Percentiles rank a stretch among this genome's conserved stretches.
Conservation (phyloP, 1,284 basidiomycete species). For the Malassezia pachydermatis region DNA sequence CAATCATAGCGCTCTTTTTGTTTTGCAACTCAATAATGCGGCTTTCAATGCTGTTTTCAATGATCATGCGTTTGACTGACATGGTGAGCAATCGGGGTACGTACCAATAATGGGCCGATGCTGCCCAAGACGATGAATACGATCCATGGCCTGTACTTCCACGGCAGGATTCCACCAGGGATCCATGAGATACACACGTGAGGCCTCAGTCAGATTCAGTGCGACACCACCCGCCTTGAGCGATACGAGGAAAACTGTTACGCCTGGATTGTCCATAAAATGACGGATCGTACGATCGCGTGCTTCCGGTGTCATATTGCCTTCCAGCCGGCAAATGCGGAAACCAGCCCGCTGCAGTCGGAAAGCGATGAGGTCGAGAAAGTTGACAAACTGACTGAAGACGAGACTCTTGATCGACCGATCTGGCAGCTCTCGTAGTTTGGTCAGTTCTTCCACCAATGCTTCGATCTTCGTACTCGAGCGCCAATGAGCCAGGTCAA, state of each 20-base stretch:
- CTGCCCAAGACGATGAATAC: conserved; percentile 74
- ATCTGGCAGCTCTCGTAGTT: conserved; percentile 65
- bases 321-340: conserved; percentile 84
- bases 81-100: conserved; percentile 51
- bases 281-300: conserved; percentile 87
- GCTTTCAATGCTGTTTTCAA: conserved; percentile 93
- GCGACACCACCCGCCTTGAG: conserved; percentile 95
- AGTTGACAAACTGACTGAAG: conserved; percentile 83
- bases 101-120: conserved; percentile 57
- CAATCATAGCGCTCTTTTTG: conserved; percentile 61
- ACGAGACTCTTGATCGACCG: conserved; percentile 92
- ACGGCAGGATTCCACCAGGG: conserved; percentile 48
- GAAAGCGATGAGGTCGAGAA: conserved; percentile 72
- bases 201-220: conserved; percentile 45
- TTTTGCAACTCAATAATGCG: conserved; percentile 81
- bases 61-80: conserved; percentile 83
- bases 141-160: conserved; percentile 74
- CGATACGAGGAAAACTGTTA: conserved; percentile 87
- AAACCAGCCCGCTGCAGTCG: conserved; percentile 76
- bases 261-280: conserved; percentile 86
- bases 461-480: conserved; percentile 97
- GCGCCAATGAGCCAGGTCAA: conserved; percentile 79
- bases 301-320: conserved; percentile 92
- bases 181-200: conserved; percentile 47
- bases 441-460: conserved; percentile 81